phyloP scores from a whole-genome alignment of 2,329 filamentous ascomycete genomes.

The Nothomitra cinnamomea region DNA sequence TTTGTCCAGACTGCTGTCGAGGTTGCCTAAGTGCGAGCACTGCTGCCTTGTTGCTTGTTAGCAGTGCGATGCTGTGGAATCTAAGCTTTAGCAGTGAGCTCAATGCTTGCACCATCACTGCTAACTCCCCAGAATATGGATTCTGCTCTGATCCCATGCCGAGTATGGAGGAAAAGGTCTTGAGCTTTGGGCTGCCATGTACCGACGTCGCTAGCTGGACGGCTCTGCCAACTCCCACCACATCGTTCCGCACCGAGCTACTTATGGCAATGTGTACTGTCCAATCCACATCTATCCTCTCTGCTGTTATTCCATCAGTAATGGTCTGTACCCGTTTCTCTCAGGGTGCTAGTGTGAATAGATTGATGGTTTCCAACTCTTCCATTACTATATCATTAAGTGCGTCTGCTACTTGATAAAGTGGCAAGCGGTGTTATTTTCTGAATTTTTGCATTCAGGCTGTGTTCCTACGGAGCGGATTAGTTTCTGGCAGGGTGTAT shows the following conservation, averaged over 20 bases:
- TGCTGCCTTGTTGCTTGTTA: conserved; percentile 16
- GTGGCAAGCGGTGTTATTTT: not conserved
- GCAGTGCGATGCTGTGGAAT: conserved; percentile 12
- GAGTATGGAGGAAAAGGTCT: too few species aligned
- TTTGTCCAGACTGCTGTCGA: too few species aligned
- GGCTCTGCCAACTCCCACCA: conserved; percentile 11
- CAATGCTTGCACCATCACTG: conserved; percentile 13
- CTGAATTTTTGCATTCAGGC: not conserved
- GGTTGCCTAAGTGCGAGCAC: too few species aligned
- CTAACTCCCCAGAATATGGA: conserved; percentile 14
- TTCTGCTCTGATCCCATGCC: conserved; percentile 15
- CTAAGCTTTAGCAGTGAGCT: conserved; percentile 12
- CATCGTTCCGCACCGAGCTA: conserved; percentile 1
- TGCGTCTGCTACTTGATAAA: not conserved
- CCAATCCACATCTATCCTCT: too few species aligned
- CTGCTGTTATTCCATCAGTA: too few species aligned
- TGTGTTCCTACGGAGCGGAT: not conserved
- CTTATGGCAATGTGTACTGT: conserved; percentile 6
- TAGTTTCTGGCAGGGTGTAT: not conserved
- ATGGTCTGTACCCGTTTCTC: too few species aligned
- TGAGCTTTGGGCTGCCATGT: too few species aligned
- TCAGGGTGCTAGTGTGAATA: too few species aligned
- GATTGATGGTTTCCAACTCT: too few species aligned
- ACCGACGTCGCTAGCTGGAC: too few species aligned
- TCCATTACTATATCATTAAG: too few species aligned